Base-by-base conservation (phyloP, 1,284 basidiomycete species). In the Blastosporella zonata region DNA sequence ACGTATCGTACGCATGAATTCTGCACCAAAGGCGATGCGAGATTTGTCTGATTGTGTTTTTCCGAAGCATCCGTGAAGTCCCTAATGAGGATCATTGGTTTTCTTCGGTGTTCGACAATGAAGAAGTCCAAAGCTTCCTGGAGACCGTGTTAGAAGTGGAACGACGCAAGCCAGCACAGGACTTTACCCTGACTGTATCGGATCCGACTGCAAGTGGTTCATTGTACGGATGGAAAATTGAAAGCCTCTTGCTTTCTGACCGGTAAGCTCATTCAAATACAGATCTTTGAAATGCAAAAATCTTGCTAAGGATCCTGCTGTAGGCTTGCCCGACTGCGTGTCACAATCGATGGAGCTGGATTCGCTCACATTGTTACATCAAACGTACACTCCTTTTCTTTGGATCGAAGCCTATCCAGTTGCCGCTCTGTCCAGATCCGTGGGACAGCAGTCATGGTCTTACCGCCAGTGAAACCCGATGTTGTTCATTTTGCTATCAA, bases 71-170 rank as follows among this genome's bases (percentile, higher is more conserved):
- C 52, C 68, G 70, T n/a, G 88, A 90, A 67, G 83, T 86, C 46
- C 66, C 72, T 1, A 77, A 76, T 1, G 59, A 78, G 53, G 73
- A 71, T 0, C 90, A 92, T 61, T 92, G 87, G 83, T 93, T 87
- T 61, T 65, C 75, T 2, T 63, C 70, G 2, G 67, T 89, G 6
- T 73, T 92, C 46, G 65, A 70, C 33, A 85, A 82, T 53, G 63
- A 73, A 2, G 64, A 67, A 25, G 81, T 87, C 2, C 68, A 77
- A 47, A 53, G 57, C 0, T 90, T 90, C 61, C 54, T 90, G 25
- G 67, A 77, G 33, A 51, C 58, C 71, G 3, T 61, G 67, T 41
- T 58, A 43, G n/a, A 47, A 43, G 15, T 37, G 18, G 12, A 54
- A 29, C 25, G 23, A 46, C 52, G 29, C 48, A n/a, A 34, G 43